Percentiles rank a stretch among this genome's conserved stretches.
phyloP scores from a whole-genome alignment of 495 filamentous ascomycete species.

The Lasiosphaeria miniovina region DNA sequence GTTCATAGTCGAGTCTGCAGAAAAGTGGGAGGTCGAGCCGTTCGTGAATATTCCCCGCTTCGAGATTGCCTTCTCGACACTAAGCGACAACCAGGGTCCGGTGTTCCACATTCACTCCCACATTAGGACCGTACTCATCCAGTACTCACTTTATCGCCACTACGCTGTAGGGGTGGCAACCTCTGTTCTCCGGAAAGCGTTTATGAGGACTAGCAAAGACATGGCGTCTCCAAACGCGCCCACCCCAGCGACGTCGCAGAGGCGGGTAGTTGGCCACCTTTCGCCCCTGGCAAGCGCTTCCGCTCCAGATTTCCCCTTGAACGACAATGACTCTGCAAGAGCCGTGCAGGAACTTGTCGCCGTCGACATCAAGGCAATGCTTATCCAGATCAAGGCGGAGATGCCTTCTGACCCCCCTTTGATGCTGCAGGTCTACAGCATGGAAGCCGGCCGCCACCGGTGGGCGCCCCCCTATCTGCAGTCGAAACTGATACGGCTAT shows the following conservation, averaged over 20 bases:
- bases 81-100: slow-evolving; percentile 79
- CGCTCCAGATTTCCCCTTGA: slow-evolving; percentile 30
- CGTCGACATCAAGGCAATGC: slow-evolving; percentile 70
- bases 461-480: slow-evolving; percentile 78
- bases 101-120: slow-evolving; percentile 83
- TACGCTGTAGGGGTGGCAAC: slow-evolving; percentile 84
- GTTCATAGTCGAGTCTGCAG: slow-evolving; percentile 82
- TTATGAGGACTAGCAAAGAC: slow-evolving; percentile 50
- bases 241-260: slow-evolving; percentile 24
- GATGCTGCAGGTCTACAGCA: slow-evolving; percentile 81
- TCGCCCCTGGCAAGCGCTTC: slow-evolving; percentile 28
- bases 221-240: slow-evolving; percentile 21
- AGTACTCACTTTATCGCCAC: slow-evolving; percentile 92
- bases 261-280: slow-evolving; percentile 35
- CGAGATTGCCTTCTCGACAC: slow-evolving; percentile 80
- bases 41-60: slow-evolving; percentile 84
- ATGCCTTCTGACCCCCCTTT: slow-evolving; percentile 84
- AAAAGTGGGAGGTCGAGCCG: slow-evolving; percentile 78
- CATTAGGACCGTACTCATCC: slow-evolving; percentile 70
- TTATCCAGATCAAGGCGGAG: slow-evolving; percentile 83
- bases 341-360: slow-evolving; percentile 63
- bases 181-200: slow-evolving; percentile 71
- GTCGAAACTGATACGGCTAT: slow-evolving; percentile 73
- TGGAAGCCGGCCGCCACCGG: slow-evolving; percentile 79
- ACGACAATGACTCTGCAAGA: slow-evolving; percentile 28